Percentiles rank a stretch among this genome's conserved stretches.
Evolutionary conservation across 805 yeast species (phyloP).

Genomic region (Candida verbasci): DNA sequence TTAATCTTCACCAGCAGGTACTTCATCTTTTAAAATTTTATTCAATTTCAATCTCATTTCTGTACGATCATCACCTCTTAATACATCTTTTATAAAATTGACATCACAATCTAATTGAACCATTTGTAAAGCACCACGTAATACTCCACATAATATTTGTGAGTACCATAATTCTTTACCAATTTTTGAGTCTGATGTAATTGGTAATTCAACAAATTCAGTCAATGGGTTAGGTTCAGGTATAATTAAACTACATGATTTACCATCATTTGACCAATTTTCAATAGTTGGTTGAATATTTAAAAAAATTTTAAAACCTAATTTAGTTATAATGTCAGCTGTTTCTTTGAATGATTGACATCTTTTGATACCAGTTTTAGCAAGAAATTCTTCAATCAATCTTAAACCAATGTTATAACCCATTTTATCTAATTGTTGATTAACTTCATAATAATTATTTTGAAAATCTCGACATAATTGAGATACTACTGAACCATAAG

Average conservation of each 20-base stretch:
- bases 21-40: slow-evolving; percentile 81
- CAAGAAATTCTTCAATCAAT: slow-evolving; percentile 87
- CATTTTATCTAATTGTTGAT: slow-evolving; percentile 82
- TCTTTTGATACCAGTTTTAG: slow-evolving; percentile 80
- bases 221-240: slow-evolving; percentile 81
- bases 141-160: slow-evolving; percentile 82
- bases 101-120: slow-evolving; percentile 91
- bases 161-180: slow-evolving; percentile 84
- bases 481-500: slow-evolving; percentile 91
- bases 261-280: slow-evolving; percentile 74
- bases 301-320: slow-evolving; percentile 87
- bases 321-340: slow-evolving; percentile 77
- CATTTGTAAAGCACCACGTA: slow-evolving; percentile 91
- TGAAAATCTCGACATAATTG: slow-evolving; percentile 83
- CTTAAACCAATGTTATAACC: slow-evolving; percentile 93
- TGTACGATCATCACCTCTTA: slow-evolving; percentile 79
- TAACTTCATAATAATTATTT: slow-evolving; percentile 72
- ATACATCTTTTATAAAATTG: slow-evolving; percentile 68
- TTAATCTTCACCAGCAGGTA: slow-evolving; percentile 93
- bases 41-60: slow-evolving; percentile 72
- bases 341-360: slow-evolving; percentile 80
- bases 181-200: slow-evolving; percentile 59
- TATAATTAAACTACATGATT: slow-evolving; percentile 66
- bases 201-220: slow-evolving; percentile 91
- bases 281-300: slow-evolving; percentile 74